Percentiles rank a stretch among this genome's conserved stretches.
Conservation (phyloP, 768 basidiomycete genomes). For the Mycena epipterygia region DNA sequence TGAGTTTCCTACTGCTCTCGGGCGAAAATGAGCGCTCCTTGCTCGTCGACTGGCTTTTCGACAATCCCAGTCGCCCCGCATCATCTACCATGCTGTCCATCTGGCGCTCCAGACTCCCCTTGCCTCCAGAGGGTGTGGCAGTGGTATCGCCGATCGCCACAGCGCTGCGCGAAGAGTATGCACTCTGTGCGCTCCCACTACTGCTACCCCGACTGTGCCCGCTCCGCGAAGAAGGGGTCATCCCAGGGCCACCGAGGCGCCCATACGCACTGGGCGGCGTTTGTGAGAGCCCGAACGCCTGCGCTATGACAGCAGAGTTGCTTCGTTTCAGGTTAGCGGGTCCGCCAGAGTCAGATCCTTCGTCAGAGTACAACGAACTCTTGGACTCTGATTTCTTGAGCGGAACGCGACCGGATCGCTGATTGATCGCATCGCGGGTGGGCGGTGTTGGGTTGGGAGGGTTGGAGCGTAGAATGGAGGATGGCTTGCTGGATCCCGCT, state of each 20-base stretch:
- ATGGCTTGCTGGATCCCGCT: background rate
- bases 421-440: background rate
- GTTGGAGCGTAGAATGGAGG: background rate
- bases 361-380: constrained; percentile 18
- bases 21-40: constrained; percentile 31
- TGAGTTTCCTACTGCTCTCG: constrained; percentile 13
- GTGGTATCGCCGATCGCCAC: constrained; percentile 36
- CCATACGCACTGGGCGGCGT: constrained; percentile 55
- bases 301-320: constrained; percentile 56
- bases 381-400: background rate
- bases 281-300: constrained; percentile 59
- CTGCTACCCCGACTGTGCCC: constrained; percentile 44
- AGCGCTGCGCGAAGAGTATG: constrained; percentile 46
- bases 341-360: constrained; percentile 12
- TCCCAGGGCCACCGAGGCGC: constrained; percentile 56
- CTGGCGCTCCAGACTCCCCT: constrained; percentile 56
- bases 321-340: constrained; percentile 38
- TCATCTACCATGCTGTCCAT: constrained; percentile 59
- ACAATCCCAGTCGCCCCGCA: constrained; percentile 38
- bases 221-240: constrained; percentile 34
- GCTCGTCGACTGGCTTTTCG: constrained; percentile 51
- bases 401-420: background rate
- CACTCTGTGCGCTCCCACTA: constrained; percentile 44
- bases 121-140: constrained; percentile 21
- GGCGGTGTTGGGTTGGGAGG: background rate